Conservation (phyloP, 352 stramenopile species). For the Sclerospora graminicola region DNA sequence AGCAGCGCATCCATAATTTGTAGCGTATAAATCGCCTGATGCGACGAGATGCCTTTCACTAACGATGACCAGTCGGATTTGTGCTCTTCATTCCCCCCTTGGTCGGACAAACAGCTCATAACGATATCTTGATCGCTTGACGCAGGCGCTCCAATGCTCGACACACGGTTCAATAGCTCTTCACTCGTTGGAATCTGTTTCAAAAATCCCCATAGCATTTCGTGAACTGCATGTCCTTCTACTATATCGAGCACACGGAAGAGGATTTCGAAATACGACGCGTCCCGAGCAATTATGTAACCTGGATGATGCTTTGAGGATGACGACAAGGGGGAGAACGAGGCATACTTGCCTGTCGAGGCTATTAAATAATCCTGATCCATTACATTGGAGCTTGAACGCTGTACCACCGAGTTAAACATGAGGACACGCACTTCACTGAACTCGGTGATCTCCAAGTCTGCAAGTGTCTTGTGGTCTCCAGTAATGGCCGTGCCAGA, state of each 20-base stretch:
- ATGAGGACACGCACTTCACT: slow-evolving; percentile 72
- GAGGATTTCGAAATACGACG: slow-evolving; percentile 75
- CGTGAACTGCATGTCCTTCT: slow-evolving; percentile 45
- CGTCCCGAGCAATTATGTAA: slow-evolving; percentile 49
- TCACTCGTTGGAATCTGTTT: slow-evolving; percentile 76
- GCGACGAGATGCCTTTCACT: slow-evolving; percentile 57
- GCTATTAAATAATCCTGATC: slow-evolving; percentile 34
- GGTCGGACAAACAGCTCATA: slow-evolving; percentile 26
- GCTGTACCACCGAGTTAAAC: slow-evolving; percentile 74
- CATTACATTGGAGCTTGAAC: slow-evolving; percentile 20
- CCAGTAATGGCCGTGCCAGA: slow-evolving; percentile 54
- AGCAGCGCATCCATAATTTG: slow-evolving; percentile 82
- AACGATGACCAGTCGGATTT: slow-evolving; percentile 55
- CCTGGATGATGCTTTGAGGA: slow-evolving; percentile 39
- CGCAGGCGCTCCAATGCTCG: slow-evolving; percentile 32
- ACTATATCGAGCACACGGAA: slow-evolving; percentile 73
- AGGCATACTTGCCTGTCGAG: slow-evolving; percentile 8
- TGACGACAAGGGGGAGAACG: slow-evolving; percentile 6
- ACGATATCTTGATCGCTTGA: slow-evolving; percentile 25
- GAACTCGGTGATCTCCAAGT: slow-evolving; percentile 67
- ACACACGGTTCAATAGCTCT: slow-evolving; percentile 51
- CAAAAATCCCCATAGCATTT: slow-evolving; percentile 68
- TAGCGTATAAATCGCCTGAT: slow-evolving; percentile 79
- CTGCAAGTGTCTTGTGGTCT: slow-evolving; percentile 70
- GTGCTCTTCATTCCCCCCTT: slow-evolving; percentile 9